Evolutionary conservation across 495 filamentous ascomycete genomes (phyloP), one percentile per base, ranked within the genome.

Genomic region (Lophiotrema nucula): DNA sequence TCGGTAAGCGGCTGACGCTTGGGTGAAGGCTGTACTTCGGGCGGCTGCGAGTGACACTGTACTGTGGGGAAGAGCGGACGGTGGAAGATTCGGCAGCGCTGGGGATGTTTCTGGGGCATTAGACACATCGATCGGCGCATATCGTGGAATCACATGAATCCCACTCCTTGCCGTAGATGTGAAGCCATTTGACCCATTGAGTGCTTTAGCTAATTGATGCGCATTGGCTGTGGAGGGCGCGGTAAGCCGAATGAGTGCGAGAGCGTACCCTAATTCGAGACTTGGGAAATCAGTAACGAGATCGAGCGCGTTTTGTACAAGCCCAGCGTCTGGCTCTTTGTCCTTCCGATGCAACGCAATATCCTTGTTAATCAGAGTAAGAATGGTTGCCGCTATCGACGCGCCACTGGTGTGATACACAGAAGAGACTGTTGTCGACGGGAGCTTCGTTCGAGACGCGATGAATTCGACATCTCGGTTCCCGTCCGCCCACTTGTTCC

Each of bases 381-480:
- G 64, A 35, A 90, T 81, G 1, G 86, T 84, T 2, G 70, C 66
- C 16, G 76, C 56, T 3, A 84, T 46, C 13, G 83, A 85, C n/a
- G 79, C 81, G 10, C 79, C 77, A 55, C 82, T 80, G 11, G 74
- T 68, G 68, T 89, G 81, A 60, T 90, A 89, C 3, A 77, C 65
- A 1, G 85, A 88, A 0, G 74, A 63, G 4, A 89, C 77, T 12
- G 71, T 69, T 45, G 78, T 72, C n/a, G 67, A 70, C 4, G 76
- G 67, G 6, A 84, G 65, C 16, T 79, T 65, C 0, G 77, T 80
- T 19, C 78, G 68, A 5, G 74, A 70, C 23, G 72, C 65, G 28
- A 89, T 80, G 48, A 84, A 86, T 0, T 86, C 81, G 5, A 88
- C 72, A 58, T 86, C 80, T 23, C 76, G 72, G 50, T 69, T 76